These are phyloP conservation scores for Microcera coccophila DNA, from an alignment of 2,329 filamentous ascomycete genomes.

Conservation along the genomic window DNA sequence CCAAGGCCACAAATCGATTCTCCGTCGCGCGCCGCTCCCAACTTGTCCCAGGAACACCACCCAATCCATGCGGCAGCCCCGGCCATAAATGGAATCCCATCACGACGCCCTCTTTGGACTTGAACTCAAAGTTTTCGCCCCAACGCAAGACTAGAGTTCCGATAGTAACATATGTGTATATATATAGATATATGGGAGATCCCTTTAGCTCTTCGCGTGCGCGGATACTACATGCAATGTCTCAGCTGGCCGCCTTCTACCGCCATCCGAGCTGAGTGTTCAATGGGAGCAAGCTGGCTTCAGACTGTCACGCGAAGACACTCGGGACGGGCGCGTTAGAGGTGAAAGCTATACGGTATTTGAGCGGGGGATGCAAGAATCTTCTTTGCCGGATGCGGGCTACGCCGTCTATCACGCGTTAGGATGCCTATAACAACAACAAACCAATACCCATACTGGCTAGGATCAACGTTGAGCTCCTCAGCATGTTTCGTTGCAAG, in stretches of 20 bases:
- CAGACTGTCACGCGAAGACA: slow-evolving; percentile 15
- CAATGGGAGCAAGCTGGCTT: slow-evolving; percentile 23
- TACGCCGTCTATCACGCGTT: slow-evolving; percentile 27
- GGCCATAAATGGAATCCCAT: slow-evolving; percentile 40
- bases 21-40: no score
- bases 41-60: slow-evolving; percentile 5
- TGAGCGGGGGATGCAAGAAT: slow-evolving; percentile 34
- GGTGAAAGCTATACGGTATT: slow-evolving; percentile 24
- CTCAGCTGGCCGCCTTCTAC: slow-evolving; percentile 2
- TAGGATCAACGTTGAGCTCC: slow-evolving; percentile 17
- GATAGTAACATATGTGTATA: slow-evolving; percentile 41
- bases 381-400: slow-evolving; percentile 30
- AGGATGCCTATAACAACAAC: no score
- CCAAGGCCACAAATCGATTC: no score
- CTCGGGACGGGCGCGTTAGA: slow-evolving; percentile 1
- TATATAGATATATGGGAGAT: slow-evolving; percentile 35
- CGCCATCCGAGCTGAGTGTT: slow-evolving; percentile 9
- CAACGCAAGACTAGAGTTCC: slow-evolving; percentile 38
- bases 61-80: slow-evolving; percentile 38
- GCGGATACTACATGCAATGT: slow-evolving; percentile 24
- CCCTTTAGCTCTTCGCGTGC: slow-evolving; percentile 18
- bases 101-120: slow-evolving; percentile 27
- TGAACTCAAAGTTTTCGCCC: slow-evolving; percentile 30
- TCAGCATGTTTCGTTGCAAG: slow-evolving; percentile 18
- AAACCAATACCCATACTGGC: no score